Percentiles rank a stretch among this genome's conserved stretches.
phyloP scores from a whole-genome alignment of 2,329 filamentous ascomycete species.

The Phyllosticta paracitricarpa region DNA sequence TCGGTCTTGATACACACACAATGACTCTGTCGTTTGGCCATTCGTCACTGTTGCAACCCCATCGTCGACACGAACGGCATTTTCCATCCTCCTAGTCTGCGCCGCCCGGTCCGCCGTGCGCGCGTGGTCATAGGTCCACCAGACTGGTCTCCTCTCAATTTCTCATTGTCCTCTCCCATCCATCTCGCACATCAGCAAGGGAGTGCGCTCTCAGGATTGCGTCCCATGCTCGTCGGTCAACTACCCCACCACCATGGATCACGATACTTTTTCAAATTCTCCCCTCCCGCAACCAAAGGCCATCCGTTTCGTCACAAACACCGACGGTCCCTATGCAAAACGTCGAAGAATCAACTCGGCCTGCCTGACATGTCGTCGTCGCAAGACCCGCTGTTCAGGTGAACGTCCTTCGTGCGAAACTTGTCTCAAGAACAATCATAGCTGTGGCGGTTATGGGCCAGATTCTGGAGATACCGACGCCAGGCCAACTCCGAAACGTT shows the following conservation, averaged over 20 bases:
- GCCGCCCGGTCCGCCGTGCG: neutral
- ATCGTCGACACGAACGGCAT: neutral
- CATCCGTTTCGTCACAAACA: conserved; percentile 33
- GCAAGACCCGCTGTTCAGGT: conserved; percentile 40
- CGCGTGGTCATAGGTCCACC: too few relatives aligned
- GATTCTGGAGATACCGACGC: conserved; percentile 16
- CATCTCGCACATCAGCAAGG: too few relatives aligned
- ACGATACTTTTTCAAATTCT: conserved; percentile 8
- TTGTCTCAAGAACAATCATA: conserved; percentile 38
- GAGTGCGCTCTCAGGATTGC: too few relatives aligned
- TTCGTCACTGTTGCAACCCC: neutral
- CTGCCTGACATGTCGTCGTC: conserved; percentile 39
- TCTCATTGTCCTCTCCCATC: too few relatives aligned
- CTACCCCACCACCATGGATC: conserved; percentile 3
- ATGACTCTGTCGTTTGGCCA: neutral
- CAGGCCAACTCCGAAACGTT: neutral
- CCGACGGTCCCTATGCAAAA: conserved; percentile 33
- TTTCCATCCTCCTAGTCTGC: neutral
- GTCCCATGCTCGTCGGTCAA: too few relatives aligned
- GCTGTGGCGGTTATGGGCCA: conserved; percentile 38
- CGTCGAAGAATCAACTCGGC: conserved; percentile 31
- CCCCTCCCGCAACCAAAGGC: conserved; percentile 25
- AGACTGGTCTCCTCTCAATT: too few relatives aligned
- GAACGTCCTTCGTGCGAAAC: conserved; percentile 36
- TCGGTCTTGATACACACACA: neutral